Evolutionary conservation across 306 rosid genomes (phyloP).

Genomic region (Malus orientalis): DNA sequence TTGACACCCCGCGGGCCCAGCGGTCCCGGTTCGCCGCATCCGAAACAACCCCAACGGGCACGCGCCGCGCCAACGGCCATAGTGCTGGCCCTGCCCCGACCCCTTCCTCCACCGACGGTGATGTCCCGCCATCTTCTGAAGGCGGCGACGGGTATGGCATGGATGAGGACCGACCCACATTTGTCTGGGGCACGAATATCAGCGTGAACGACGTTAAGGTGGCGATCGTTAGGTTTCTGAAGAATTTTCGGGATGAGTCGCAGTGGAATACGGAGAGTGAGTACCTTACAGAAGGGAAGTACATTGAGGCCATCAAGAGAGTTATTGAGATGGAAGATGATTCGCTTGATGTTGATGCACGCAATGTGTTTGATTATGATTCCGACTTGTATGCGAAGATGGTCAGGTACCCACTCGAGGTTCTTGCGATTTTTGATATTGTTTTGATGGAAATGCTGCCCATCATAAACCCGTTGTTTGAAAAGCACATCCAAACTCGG

Average conservation of each 20-base stretch:
- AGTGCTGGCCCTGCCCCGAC: constrained; percentile 35
- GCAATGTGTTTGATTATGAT: constrained; percentile 78
- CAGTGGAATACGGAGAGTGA: constrained; percentile 42
- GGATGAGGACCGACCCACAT: constrained; percentile 79
- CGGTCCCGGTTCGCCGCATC: constrained; percentile 58
- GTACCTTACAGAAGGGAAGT: constrained; percentile 66
- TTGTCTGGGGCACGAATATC: constrained; percentile 92
- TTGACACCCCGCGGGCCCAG: constrained; percentile 48
- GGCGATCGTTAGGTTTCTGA: constrained; percentile 70
- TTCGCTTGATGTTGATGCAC: constrained; percentile 72
- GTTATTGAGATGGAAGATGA: constrained; percentile 78
- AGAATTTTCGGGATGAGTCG: constrained; percentile 52
- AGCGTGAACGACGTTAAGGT: constrained; percentile 88
- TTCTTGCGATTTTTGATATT: constrained; percentile 85
- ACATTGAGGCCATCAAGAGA: constrained; percentile 52
- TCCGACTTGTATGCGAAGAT: constrained; percentile 83
- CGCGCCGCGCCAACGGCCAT: constrained; percentile 24
- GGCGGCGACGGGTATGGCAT: constrained; percentile 70
- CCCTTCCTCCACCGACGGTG: constrained; percentile 64
- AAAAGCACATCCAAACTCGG: constrained; percentile 88
- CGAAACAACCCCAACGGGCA: constrained; percentile 58
- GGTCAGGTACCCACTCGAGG: constrained; percentile 94
- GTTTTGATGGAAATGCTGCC: constrained; percentile 94
- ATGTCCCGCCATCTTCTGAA: constrained; percentile 57
- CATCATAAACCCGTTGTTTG: constrained; percentile 62